Evolutionary conservation across 169 alveolate species (phyloP), one percentile per base, ranked within the genome.

Genomic region (Prorocentrum cordatum): DNA sequence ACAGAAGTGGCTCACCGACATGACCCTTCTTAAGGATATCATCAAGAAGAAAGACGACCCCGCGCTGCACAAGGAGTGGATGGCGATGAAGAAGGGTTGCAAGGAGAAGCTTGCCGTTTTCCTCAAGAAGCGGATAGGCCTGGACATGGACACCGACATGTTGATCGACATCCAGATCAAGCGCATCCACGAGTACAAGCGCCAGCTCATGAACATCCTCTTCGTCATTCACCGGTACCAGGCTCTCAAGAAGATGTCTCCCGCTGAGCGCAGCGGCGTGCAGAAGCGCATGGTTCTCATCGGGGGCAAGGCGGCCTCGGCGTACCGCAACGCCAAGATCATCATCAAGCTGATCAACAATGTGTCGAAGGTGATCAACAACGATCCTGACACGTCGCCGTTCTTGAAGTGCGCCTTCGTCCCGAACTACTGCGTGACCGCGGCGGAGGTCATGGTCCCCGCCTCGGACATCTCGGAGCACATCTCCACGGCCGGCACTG

Each of bases 401-500:
- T 92, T 92, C 45, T 67, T 96, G 62, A 96, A 96, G 93, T 94
- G 95, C 2, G 94, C 77, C 22, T 96, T 95, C 92, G 90, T 96
- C 70, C 98, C 98, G 24, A 96, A 97, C 94, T 97, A 97, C 94
- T 94, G 95, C 93, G 99, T 97, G 29, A 92, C 96, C 59, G 92
- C 93, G 50, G 99, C 99, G 24, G 94, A 84, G 32, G 77, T 62
- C 73, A 39, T 97, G 67, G 96, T 97, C 83, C 99, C 99, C 4
- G 98, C 98, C 16, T 94, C 98, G 31, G 98, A 97, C 77, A 92
- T 97, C 26, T 93, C 96, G 24, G 95, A 97, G 92, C 98, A 97
- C 91, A 96, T 97, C 59, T 96, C 98, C 73, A 96, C 98, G 22
- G 98, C 98, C 10, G 98, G 98, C 33, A 95, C 96, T 20, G 98